phyloP scores from a whole-genome alignment of 179 eudicot species.

The Spergularia azorica region DNA sequence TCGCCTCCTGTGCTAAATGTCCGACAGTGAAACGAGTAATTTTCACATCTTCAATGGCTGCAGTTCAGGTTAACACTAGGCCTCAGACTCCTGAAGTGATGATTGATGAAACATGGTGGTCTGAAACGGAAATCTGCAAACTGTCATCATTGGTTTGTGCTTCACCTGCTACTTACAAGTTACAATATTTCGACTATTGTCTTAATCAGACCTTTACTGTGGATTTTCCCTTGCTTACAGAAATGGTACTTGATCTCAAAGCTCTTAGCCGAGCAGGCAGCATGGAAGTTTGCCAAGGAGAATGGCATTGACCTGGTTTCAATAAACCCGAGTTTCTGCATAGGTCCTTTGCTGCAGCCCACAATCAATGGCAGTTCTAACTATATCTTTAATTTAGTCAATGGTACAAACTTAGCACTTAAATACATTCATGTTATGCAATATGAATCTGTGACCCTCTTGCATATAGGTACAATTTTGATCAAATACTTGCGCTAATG shows the following conservation, averaged over 20 bases:
- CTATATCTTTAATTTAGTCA: conserved; percentile 32
- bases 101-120: conserved; percentile 37
- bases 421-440: neutral
- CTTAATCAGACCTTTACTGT: neutral
- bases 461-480: neutral
- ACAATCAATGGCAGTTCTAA: conserved; percentile 43
- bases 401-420: neutral
- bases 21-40: conserved; percentile 33
- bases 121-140: conserved; percentile 28
- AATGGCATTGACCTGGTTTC: conserved; percentile 60
- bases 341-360: conserved; percentile 62
- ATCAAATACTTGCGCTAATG: neutral
- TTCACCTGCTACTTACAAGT: neutral
- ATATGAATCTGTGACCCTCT: neutral
- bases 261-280: conserved; percentile 66
- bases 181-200: neutral
- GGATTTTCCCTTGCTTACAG: conserved; percentile 20
- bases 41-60: conserved; percentile 34
- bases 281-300: conserved; percentile 60
- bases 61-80: conserved; percentile 8
- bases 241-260: conserved; percentile 57
- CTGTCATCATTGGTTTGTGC: conserved; percentile 14
- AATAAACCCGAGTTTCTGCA: conserved; percentile 58
- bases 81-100: conserved; percentile 15
- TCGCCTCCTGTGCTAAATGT: conserved; percentile 31